A percentile compares a stretch with the other conserved stretches of the same genome.
Evolutionary conservation across 495 filamentous ascomycete species (phyloP).

Genomic region (Trichocladium antarcticum): DNA sequence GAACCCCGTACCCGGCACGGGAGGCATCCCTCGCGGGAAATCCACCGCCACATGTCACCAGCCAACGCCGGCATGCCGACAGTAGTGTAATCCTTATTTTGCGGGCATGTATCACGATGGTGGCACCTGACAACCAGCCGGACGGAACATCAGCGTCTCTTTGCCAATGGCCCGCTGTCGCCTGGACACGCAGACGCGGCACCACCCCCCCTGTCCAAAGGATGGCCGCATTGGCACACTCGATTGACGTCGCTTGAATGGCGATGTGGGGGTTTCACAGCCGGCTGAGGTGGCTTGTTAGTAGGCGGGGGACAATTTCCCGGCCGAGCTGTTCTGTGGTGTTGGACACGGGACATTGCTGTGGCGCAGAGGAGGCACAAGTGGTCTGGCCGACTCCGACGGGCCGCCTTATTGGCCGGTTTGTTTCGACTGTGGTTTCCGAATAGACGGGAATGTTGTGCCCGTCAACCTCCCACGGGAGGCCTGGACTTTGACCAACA

Average conservation of each 20-base stretch:
- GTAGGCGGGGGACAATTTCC: no score
- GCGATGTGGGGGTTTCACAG: conserved; percentile 2
- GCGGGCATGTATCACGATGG: not conserved
- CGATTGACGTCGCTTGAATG: not conserved
- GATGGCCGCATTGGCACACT: conserved; percentile 9
- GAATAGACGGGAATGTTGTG: not conserved
- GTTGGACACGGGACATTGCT: no score
- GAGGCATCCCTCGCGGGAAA: no score
- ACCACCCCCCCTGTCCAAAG: conserved; percentile 3
- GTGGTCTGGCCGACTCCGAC: not conserved
- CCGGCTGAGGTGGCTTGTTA: not conserved
- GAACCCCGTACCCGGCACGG: no score
- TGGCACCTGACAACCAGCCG: not conserved
- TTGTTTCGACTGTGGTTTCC: not conserved
- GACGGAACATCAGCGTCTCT: no score
- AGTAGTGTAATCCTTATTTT: not conserved
- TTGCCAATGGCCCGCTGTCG: no score
- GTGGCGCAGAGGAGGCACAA: no score
- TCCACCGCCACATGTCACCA: not conserved
- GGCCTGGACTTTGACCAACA: no score
- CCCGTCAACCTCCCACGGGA: no score
- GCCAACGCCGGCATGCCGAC: conserved; percentile 1
- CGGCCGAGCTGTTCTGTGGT: no score
- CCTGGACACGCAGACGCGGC: no score
- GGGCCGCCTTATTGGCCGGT: not conserved